Base-by-base conservation (phyloP, 2,329 filamentous ascomycete genomes). In the Aspergillus proliferans region DNA sequence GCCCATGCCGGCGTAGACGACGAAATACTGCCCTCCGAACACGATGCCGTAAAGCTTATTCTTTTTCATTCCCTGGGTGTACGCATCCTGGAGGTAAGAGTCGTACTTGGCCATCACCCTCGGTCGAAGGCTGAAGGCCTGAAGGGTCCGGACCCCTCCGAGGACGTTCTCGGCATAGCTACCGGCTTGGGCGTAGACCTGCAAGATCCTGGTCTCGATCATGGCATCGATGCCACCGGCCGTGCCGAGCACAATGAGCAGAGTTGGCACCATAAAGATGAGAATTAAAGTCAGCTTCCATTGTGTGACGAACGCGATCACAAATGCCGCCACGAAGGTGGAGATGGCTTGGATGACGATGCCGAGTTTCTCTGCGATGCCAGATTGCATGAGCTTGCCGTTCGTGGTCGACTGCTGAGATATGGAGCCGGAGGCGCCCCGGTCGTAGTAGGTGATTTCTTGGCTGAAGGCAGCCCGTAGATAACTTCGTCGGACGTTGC, bases 1-100 rank as follows among this genome's bases (percentile, higher is more conserved):
- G 2, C 80, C 82, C 62, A 82, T 84, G 2, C 58, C 57, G 4
- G 49, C 45, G 47, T 44, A 54, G 15, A 54, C 45, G 10, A 60
- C 48, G 15, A 39, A 49, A 38, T 54, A 54, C 33, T 57, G 49
- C 3, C 30, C 40, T 1, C 49, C 47, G 18, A 62, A 61, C 9
- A 62, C 10, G 15, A 51, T 22, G 3, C 58, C 58, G 39, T 52
- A 61, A 1, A 59, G 28, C 3, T 51, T 39, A 18, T 34, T 50
- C 38, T 57, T 59, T 47, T 58, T 61, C 7, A 43, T 50, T 1
- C 56, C 55, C 0, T 57, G 22, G 3, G 18, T 26, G 19, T 49
- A 47, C n/a, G 54, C 43, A 21, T 47, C 26, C n/a, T 48, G 15
- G n/a, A 63, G 36, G 47, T 52, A 58, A 12, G 53, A 46, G 18